phyloP scores from a whole-genome alignment of 1,284 basidiomycete species.

The Schizophyllum amplum region DNA sequence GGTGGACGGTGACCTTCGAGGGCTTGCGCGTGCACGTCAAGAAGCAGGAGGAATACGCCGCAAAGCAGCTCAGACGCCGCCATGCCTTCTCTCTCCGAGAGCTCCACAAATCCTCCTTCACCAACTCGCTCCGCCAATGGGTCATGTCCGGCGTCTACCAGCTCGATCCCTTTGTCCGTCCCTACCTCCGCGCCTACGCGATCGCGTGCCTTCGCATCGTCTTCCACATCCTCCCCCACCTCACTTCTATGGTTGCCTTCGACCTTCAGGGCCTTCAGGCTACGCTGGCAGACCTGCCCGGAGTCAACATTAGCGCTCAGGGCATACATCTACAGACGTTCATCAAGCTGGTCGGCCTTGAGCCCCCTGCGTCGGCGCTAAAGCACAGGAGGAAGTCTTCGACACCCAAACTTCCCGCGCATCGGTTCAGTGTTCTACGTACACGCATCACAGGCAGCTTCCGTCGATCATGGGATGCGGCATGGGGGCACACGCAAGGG shows the following conservation, averaged over 20 bases:
- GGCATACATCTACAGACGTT: slow-evolving; percentile 26
- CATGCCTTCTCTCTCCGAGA: slow-evolving; percentile 41
- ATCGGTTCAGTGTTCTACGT: slow-evolving; percentile 54
- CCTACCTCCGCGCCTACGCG: slow-evolving; percentile 46
- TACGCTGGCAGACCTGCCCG: slow-evolving; percentile 40
- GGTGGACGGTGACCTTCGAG: slow-evolving; percentile 52
- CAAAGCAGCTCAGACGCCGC: slow-evolving; percentile 24
- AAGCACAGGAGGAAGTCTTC: slow-evolving; percentile 20
- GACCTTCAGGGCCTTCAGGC: slow-evolving; percentile 50
- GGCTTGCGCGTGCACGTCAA: slow-evolving; percentile 48
- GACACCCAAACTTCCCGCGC: slow-evolving; percentile 20
- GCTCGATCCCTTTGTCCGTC: slow-evolving; percentile 53
- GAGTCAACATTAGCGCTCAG: slow-evolving; percentile 17
- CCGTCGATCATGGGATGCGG: slow-evolving; percentile 55
- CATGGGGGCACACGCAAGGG: slow-evolving; percentile 55
- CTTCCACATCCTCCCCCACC: slow-evolving; percentile 54
- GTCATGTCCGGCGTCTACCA: slow-evolving; percentile 34
- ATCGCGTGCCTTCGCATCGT: slow-evolving; percentile 45
- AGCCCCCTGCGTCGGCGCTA: slow-evolving; percentile 49
- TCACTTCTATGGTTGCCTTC: slow-evolving; percentile 59
- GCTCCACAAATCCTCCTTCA: slow-evolving; percentile 48
- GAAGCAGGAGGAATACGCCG: slow-evolving; percentile 6
- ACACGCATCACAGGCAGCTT: slow-evolving; percentile 51
- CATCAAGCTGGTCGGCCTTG: slow-evolving; percentile 34
- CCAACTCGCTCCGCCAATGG: slow-evolving; percentile 38